Base-by-base conservation (phyloP, 805 yeast genomes). In the Metschnikowia orientalis region DNA sequence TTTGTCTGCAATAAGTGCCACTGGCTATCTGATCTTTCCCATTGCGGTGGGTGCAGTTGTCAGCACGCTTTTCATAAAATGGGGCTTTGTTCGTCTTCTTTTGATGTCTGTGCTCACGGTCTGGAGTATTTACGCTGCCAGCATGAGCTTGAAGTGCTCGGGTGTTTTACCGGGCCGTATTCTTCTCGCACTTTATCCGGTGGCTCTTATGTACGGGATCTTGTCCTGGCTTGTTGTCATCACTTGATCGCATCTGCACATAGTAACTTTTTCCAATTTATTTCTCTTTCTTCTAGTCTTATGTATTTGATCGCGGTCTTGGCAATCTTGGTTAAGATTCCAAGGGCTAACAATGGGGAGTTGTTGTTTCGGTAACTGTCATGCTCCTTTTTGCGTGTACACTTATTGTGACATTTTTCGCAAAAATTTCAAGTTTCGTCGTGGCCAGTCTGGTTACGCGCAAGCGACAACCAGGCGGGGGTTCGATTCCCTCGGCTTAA, bases 1-100 rank as follows among this genome's bases (percentile, higher is more conserved):
- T 48, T 65, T 81, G 62, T 75, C 77, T 28, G 86, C 86, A 3
- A 62, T 81, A 32, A 75, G 82, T 40, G 79, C 84, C 18, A 71
- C 79, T 5, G 88, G 88, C 1, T 80, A 80, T 60, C 76, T 81
- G 9, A 56, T 77, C 52, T 81, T 80, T 55, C 88, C 88, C 8
- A 63, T 81, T 23, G 70, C 77, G 3, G 48, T 73, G 7, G 76
- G 79, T 0, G 72, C 78, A 8, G 30, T 71, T 4, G 36, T 77
- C 16, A 63, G 79, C 27, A 58, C 66, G 9, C 35, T 73, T 14
- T 51, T 74, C 11, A 56, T 78, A n/a, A 54, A 59, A 27, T 59
- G 67, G 64, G 67, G 69, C 41, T 53, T 76, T 10, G 41, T 78
- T 5, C 57, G 86, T 38, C 58, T 78, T 14, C 55, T 67, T 0